Base-by-base conservation (phyloP, 2,329 filamentous ascomycete species). In the Aspergillus pseudonomiae region DNA sequence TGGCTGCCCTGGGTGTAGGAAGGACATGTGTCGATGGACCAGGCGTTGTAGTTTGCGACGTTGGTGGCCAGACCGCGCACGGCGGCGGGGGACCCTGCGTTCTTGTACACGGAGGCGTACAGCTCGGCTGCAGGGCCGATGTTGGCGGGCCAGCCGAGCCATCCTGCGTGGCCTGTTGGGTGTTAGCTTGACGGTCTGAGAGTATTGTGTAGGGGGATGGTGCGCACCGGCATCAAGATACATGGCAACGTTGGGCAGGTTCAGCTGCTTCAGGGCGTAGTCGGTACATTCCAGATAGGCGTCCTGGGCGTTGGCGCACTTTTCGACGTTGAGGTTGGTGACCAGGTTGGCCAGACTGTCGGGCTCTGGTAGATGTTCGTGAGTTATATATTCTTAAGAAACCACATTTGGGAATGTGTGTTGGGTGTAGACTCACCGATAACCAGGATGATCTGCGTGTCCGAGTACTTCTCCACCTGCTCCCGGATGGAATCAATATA, bases 81-180 rank as follows among this genome's bases (percentile, higher is more conserved):
- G 14, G 77, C 73, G 14, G 78, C 76, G 5, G 84, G 84, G 3
- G 75, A 79, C 1, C 79, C 78, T 21, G 83, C 83, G 36, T 75
- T 76, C 53, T 77, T 80, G 72, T 83, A 86, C 1, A 86, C 73
- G 28, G 77, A 52, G 3, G 76, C 81, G 70, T 80, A 85, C 19
- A 85, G 75, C 43, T 79, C 69, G 11, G 84, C 84, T 2, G 83
- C 82, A 6, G 84, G 84, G 6, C 68, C 67, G 53, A 87, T 82
- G 77, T 89, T 89, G 64, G 84, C 86, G 21, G 82, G 74, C 86
- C 86, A 89, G 70, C 87, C 87, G 50, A 89, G 81, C 87, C 87
- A 89, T 64, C 87, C 86, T 30, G 84, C 86, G 74, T 89, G 87
- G 41, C 75, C 74, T 76, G 39, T 12, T 19, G 53, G 3, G 12